These are phyloP conservation scores for Penicillium verrucosum DNA, from an alignment of 2,329 filamentous ascomycete genomes.

Conservation along the genomic window DNA sequence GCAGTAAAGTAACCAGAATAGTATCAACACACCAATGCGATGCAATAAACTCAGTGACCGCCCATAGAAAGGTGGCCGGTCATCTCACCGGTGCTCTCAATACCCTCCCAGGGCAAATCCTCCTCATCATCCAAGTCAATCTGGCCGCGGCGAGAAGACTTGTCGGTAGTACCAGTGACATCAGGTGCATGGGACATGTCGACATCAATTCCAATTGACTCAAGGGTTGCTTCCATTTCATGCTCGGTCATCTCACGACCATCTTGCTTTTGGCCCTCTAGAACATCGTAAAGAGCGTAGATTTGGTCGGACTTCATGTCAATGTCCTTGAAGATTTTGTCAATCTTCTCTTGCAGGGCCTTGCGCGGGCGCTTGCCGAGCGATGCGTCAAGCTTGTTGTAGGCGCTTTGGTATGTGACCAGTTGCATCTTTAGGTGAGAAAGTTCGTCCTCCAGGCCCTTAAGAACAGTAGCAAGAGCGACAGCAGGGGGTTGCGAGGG, in stretches of 20 bases:
- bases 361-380: constrained; percentile 64
- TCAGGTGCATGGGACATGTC: constrained; percentile 15
- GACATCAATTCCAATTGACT: constrained; percentile 42
- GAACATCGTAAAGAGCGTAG: constrained; percentile 77
- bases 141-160: constrained; percentile 24
- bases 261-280: constrained; percentile 71
- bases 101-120: constrained; percentile 45
- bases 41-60: constrained; percentile 14
- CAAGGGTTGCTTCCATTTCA: constrained; percentile 62
- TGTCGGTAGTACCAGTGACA: constrained; percentile 30
- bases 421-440: constrained; percentile 70
- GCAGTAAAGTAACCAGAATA: background rate
- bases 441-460: constrained; percentile 75
- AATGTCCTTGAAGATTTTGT: constrained; percentile 59
- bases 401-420: constrained; percentile 58
- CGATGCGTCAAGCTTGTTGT: constrained; percentile 65
- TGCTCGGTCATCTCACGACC: constrained; percentile 62
- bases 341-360: constrained; percentile 59
- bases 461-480: constrained; percentile 79
- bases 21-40: constrained; percentile 4
- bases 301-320: constrained; percentile 76
- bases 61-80: constrained; percentile 29
- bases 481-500: constrained; percentile 65
- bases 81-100: constrained; percentile 42
- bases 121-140: constrained; percentile 34